Base-by-base conservation (phyloP, 306 rosid species). In the Carpinus fangiana region DNA sequence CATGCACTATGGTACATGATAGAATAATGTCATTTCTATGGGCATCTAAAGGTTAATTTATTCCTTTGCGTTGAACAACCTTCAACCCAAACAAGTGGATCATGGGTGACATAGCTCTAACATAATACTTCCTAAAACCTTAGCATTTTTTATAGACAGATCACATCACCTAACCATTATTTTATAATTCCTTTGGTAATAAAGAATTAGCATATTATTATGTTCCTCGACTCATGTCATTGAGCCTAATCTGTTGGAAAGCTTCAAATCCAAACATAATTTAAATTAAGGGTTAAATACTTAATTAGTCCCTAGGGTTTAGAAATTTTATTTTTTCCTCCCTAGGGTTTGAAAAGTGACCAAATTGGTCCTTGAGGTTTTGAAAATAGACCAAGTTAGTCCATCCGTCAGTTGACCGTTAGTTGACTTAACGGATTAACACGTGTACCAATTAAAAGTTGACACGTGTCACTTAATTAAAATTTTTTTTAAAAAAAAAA, bases 31-130 rank as follows among this genome's bases (percentile, higher is more conserved):
- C 62, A 46, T 12, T 43, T 75, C 60, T 76, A 20, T 72, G 59
- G 46, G 88, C 59, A 87, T 79, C 83, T 78, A 65, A 41, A 57
- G 88, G 85, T 82, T 23, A 23, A 23, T 23, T 74, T 79, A 38
- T 38, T 84, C 50, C 90, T 21, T 21, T 21, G 64, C 84, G 16
- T 23, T 76, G 56, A 26, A 54, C 73, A 50, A 12, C 56, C 55
- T 61, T 20, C 21, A 31, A 18, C 13, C 41, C 46, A 56, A 46
- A 75, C 2, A n/a, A 48, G 50, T 46, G 52, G 57, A 31, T 3
- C 71, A 68, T 10, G 36, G 36, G 76, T 76, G 80, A 78, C 69
- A 48, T 36, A 41, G 70, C 76, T 69, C 11, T 17, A 4, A 71
- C 13, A 2, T 68, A 75, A 70, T 60, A 5, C 66, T 52, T 3